Evolutionary conservation across 805 yeast genomes (phyloP).

Genomic region (Ogataea parapolymorpha): DNA sequence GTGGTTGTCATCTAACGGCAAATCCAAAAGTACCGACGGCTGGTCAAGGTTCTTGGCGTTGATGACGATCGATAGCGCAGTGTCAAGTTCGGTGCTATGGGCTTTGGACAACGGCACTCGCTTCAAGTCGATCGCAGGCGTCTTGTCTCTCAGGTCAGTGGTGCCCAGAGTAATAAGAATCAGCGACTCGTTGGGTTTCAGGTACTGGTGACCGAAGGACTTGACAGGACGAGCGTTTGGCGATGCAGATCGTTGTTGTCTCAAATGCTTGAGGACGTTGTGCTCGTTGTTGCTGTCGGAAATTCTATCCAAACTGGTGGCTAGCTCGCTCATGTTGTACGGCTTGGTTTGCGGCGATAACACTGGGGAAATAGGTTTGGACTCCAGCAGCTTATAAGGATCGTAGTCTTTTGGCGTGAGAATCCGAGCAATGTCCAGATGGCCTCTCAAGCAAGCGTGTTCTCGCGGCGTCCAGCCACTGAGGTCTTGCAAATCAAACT

Average conservation of each 20-base stretch:
- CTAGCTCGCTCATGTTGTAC: constrained; percentile 19
- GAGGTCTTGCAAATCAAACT: constrained; percentile 58
- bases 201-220: constrained; percentile 80
- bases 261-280: constrained; percentile 21
- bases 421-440: constrained; percentile 62
- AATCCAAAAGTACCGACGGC: constrained; percentile 58
- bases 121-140: constrained; percentile 63
- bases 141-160: constrained; percentile 63
- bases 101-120: constrained; percentile 73
- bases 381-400: constrained; percentile 27
- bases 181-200: constrained; percentile 61
- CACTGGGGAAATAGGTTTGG: constrained; percentile 22
- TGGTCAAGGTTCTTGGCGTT: constrained; percentile 46
- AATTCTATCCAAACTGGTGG: constrained; percentile 26
- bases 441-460: constrained; percentile 90
- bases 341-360: constrained; percentile 36
- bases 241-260: constrained; percentile 20
- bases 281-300: constrained; percentile 19
- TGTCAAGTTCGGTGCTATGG: constrained; percentile 80
- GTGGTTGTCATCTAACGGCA: constrained; percentile 79
- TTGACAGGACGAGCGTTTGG: constrained; percentile 56
- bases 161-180: constrained; percentile 84
- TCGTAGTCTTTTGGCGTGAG: constrained; percentile 50
- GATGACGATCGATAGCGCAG: constrained; percentile 76
- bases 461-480: constrained; percentile 99